Evolutionary conservation across 2,329 filamentous ascomycete species (phyloP).

Genomic region (Colletotrichum truncatum): DNA sequence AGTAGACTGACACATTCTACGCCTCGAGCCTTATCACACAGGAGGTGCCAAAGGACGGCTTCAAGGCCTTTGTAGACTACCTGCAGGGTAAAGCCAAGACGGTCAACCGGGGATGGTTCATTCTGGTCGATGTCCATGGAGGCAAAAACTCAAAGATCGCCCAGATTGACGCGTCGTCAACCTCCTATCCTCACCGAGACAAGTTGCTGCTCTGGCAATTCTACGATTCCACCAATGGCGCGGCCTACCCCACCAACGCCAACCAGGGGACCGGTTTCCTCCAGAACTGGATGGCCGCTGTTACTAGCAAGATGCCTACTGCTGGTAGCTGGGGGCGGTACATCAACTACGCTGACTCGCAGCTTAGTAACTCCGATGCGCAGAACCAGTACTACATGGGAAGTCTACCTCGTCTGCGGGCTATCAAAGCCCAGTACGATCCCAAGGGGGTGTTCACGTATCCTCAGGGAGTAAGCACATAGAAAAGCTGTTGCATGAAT

Average conservation of each 20-base stretch:
- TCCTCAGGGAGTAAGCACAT: constrained; percentile 38
- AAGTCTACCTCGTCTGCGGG: constrained; percentile 45
- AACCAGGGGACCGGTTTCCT: constrained; percentile 39
- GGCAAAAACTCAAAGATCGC: constrained; percentile 48
- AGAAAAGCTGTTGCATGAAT: neutral
- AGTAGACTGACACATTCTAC: constrained; percentile 40
- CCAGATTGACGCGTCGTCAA: constrained; percentile 34
- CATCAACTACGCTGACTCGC: constrained; percentile 62
- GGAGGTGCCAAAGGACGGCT: constrained; percentile 34
- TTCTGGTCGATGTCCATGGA: constrained; percentile 45
- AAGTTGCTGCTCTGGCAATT: constrained; percentile 62
- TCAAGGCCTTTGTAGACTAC: constrained; percentile 37
- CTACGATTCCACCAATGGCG: constrained; percentile 46
- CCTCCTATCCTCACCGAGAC: constrained; percentile 50
- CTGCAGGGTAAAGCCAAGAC: constrained; percentile 36
- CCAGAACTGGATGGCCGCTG: constrained; percentile 50
- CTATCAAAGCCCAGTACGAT: constrained; percentile 50
- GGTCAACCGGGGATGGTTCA: constrained; percentile 39
- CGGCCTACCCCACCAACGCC: constrained; percentile 46
- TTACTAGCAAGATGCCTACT: constrained; percentile 43
- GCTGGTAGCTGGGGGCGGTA: constrained; percentile 56
- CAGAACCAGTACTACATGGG: constrained; percentile 58
- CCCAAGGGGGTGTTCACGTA: constrained; percentile 52
- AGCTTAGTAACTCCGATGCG: constrained; percentile 54
- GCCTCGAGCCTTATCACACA: constrained; percentile 40